phyloP scores from a whole-genome alignment of 75 land plant genomes.

The Cupressus sempervirens region DNA sequence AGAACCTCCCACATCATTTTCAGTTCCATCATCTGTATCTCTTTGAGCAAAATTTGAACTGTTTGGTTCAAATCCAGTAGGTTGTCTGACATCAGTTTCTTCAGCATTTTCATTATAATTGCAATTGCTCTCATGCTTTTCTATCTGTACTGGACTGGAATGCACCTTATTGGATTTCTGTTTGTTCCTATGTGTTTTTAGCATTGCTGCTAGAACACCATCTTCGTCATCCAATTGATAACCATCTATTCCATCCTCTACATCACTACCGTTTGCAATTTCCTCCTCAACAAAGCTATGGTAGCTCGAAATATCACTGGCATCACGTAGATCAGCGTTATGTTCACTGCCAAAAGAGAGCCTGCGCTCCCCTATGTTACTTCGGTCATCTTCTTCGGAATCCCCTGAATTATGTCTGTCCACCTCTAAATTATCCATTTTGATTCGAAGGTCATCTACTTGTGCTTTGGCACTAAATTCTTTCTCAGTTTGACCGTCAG shows the following conservation, averaged over 20 bases:
- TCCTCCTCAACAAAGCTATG: conserved; percentile 3
- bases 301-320: not conserved
- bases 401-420: not conserved
- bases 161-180: not conserved
- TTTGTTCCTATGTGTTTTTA: conserved; percentile 32
- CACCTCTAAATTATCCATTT: not conserved
- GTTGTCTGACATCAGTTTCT: not conserved
- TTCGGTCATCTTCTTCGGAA: conserved; percentile 27
- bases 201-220: conserved; percentile 48
- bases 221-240: conserved; percentile 14
- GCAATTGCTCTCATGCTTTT: conserved; percentile 2
- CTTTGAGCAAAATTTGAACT: not conserved
- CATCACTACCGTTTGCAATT: conserved; percentile 1
- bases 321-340: conserved; percentile 6
- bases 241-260: conserved; percentile 1
- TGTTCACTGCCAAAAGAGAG: not conserved
- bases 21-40: conserved; percentile 7
- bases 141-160: not conserved
- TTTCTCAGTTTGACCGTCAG: not conserved
- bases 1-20: conserved; percentile 13
- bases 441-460: not conserved
- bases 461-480: not conserved
- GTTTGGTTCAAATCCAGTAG: not conserved
- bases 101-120: not conserved
- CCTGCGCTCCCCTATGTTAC: not conserved